These are phyloP conservation scores for Nicotiana rustica DNA, from an alignment of 305 asterid species.

Conservation along the genomic window DNA sequence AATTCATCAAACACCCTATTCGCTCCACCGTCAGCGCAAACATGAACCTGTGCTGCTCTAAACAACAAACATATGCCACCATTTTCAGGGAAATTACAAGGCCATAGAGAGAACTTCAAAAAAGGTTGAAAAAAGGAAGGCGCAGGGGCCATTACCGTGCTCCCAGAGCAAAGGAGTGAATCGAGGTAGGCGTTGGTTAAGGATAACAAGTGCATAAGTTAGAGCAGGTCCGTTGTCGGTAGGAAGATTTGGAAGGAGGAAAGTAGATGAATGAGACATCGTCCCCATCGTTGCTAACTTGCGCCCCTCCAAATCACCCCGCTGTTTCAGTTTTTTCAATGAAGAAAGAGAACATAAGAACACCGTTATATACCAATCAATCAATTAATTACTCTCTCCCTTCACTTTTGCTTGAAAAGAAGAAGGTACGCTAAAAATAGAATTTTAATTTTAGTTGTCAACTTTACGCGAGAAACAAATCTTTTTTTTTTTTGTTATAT, in stretches of 20 bases:
- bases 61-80: constrained; percentile 41
- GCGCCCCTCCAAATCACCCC: constrained; percentile 18
- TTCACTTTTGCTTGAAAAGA: too few relatives aligned
- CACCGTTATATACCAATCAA: too few relatives aligned
- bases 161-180: constrained; percentile 88
- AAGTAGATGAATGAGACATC: constrained; percentile 71
- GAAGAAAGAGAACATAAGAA: too few relatives aligned
- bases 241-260: constrained; percentile 62
- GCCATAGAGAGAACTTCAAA: not conserved
- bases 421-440: too few relatives aligned
- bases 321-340: not conserved
- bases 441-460: too few relatives aligned
- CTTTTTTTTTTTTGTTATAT: too few relatives aligned
- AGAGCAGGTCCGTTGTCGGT: constrained; percentile 44
- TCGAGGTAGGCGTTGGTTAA: constrained; percentile 78
- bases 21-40: constrained; percentile 97
- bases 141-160: constrained; percentile 54
- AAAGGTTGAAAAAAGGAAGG: constrained; percentile 4
- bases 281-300: constrained; percentile 54
- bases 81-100: constrained; percentile 31
- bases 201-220: constrained; percentile 71
- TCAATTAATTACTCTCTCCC: too few relatives aligned
- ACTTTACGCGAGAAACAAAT: too few relatives aligned
- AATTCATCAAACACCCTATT: constrained; percentile 85
- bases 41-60: constrained; percentile 77